phyloP scores from a whole-genome alignment of 1,284 basidiomycete genomes.

The Ustilago sp. region DNA sequence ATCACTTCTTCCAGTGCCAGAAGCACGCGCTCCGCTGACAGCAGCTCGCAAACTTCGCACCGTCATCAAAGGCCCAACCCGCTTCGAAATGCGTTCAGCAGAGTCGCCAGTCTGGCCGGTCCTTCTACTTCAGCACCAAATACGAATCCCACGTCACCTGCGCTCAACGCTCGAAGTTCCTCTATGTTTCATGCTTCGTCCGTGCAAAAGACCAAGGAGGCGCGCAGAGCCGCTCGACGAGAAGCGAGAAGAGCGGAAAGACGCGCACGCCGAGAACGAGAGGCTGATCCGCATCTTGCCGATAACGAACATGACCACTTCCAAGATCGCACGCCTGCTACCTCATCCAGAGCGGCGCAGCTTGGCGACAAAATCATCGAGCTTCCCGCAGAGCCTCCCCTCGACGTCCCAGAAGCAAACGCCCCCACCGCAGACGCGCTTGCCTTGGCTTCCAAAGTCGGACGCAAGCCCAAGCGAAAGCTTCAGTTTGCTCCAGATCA shows the following conservation, averaged over 20 bases:
- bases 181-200: slow-evolving; percentile 31
- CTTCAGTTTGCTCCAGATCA: slow-evolving; percentile 66
- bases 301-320: slow-evolving; percentile 20
- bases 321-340: background rate
- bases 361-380: slow-evolving; percentile 43
- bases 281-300: slow-evolving; percentile 19
- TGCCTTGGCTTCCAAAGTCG: slow-evolving; percentile 48
- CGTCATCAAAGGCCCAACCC: slow-evolving; percentile 22
- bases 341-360: slow-evolving; percentile 30
- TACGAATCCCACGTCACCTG: slow-evolving; percentile 10
- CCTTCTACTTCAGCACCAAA: slow-evolving; percentile 26
- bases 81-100: slow-evolving; percentile 27
- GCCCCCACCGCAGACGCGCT: slow-evolving; percentile 47
- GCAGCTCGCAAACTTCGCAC: slow-evolving; percentile 27
- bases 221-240: slow-evolving; percentile 33
- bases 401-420: slow-evolving; percentile 50
- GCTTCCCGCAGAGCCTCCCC: slow-evolving; percentile 40
- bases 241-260: slow-evolving; percentile 25
- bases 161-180: background rate
- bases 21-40: slow-evolving; percentile 13
- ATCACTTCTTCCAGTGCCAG: slow-evolving; percentile 17
- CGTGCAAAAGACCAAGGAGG: slow-evolving; percentile 41
- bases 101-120: slow-evolving; percentile 26
- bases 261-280: slow-evolving; percentile 21
- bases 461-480: slow-evolving; percentile 45